Percentiles rank a stretch among this genome's conserved stretches.
Conservation (phyloP, 2,329 filamentous ascomycete genomes). For the Penicillium rolfsii region DNA sequence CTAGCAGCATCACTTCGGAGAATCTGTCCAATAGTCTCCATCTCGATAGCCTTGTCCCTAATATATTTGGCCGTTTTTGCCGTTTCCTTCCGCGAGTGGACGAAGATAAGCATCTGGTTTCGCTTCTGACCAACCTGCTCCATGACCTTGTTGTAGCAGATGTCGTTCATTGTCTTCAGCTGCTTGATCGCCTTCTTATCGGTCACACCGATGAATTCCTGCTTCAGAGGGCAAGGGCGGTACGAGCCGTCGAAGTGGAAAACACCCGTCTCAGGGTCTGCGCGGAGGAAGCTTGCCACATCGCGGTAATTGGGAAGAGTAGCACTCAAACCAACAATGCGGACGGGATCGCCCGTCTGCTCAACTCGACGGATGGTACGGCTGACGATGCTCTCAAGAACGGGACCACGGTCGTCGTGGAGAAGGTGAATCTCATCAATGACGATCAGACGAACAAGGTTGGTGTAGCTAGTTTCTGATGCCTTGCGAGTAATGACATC, state of each 20-base stretch:
- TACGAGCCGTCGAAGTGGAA: conserved; percentile 97
- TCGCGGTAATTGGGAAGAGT: conserved; percentile 96
- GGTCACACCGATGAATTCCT: conserved; percentile 96
- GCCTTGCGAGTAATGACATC: conserved; percentile 98
- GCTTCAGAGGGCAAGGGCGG: conserved; percentile 88
- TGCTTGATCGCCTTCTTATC: conserved; percentile 99
- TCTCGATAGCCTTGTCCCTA: conserved; percentile 92
- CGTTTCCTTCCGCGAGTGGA: conserved; percentile 97
- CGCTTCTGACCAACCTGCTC: conserved; percentile 91
- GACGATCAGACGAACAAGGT: conserved; percentile 91
- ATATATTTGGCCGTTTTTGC: conserved; percentile 97
- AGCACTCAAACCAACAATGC: conserved; percentile 88
- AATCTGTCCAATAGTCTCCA: conserved; percentile 96
- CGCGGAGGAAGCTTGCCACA: conserved; percentile 91
- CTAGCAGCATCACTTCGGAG: conserved; percentile 89
- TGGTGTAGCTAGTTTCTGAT: conserved; percentile 94
- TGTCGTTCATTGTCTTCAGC: conserved; percentile 98
- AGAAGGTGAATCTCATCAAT: conserved; percentile 98
- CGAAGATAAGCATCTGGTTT: conserved; percentile 99
- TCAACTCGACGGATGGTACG: conserved; percentile 91
- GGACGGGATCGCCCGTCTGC: conserved; percentile 90
- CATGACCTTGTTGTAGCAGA: conserved; percentile 95
- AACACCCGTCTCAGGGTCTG: conserved; percentile 80
- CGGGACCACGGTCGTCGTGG: conserved; percentile 95
- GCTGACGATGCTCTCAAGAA: conserved; percentile 94